Evolutionary conservation across 768 basidiomycete genomes (phyloP).

Genomic region (Russula lepida): DNA sequence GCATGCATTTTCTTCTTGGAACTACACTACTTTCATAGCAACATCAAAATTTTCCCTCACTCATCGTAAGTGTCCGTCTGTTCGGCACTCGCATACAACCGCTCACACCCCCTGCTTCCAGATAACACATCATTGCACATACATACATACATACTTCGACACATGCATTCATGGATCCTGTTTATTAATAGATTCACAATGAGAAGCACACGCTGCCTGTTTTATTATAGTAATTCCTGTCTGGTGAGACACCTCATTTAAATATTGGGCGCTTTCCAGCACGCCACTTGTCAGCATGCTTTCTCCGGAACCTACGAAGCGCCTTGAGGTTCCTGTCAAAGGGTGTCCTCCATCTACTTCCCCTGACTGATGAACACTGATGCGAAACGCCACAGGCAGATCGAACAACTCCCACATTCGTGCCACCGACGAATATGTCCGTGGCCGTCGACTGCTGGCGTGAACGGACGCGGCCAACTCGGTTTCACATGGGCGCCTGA

Average conservation of each 20-base stretch:
- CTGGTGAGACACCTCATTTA: background rate
- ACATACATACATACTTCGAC: slow-evolving; percentile 18
- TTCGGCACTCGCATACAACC: background rate
- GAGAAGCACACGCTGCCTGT: slow-evolving; percentile 4
- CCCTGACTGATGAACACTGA: slow-evolving; percentile 1
- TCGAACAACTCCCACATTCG: background rate
- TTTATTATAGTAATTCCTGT: background rate
- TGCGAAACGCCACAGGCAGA: slow-evolving; percentile 3
- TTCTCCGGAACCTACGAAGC: slow-evolving; percentile 3
- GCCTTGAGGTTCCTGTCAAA: background rate
- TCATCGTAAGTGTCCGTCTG: slow-evolving; percentile 10
- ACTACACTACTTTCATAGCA: slow-evolving; percentile 1
- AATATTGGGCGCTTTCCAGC: slow-evolving; percentile 4
- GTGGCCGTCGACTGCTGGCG: slow-evolving; percentile 9
- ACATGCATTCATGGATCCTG: slow-evolving; percentile 17
- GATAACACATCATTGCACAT: slow-evolving; percentile 9
- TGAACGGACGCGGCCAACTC: background rate
- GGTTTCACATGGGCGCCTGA: slow-evolving; percentile 17
- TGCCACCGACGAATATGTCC: slow-evolving; percentile 2
- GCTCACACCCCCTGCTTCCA: slow-evolving; percentile 2
- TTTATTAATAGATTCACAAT: slow-evolving; percentile 19
- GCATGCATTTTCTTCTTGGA: slow-evolving; percentile 1
- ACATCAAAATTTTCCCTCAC: slow-evolving; percentile 1
- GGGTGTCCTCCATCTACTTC: background rate
- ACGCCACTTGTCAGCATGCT: background rate